A percentile compares a stretch with the other conserved stretches of the same genome.
These are phyloP conservation scores for Pseudofabraea citricarpa DNA, from an alignment of 2,329 filamentous ascomycete genomes.

Conservation along the genomic window DNA sequence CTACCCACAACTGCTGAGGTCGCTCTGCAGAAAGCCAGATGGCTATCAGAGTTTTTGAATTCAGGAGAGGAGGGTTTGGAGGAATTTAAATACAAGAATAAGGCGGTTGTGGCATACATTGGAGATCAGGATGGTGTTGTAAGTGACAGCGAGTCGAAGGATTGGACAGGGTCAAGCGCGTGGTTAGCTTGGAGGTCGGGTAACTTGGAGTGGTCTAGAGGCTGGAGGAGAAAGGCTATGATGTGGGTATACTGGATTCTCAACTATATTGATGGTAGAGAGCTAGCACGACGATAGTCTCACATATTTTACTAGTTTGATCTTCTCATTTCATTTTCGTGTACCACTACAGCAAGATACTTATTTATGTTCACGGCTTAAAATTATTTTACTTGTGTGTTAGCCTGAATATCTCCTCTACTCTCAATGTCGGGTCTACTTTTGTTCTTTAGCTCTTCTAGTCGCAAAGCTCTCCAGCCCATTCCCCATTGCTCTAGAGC, in stretches of 20 bases:
- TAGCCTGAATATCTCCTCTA: too few species aligned
- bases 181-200: constrained; percentile 39
- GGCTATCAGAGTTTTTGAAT: constrained; percentile 49
- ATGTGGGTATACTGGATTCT: constrained; percentile 29
- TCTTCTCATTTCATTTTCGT: too few species aligned
- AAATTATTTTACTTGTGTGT: too few species aligned
- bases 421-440: too few species aligned
- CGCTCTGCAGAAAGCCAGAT: constrained; percentile 64
- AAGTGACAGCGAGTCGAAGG: constrained; percentile 26
- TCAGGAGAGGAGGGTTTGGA: not conserved
- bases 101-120: constrained; percentile 34
- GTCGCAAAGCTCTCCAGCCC: not conserved
- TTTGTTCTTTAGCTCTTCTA: too few species aligned
- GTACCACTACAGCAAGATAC: too few species aligned
- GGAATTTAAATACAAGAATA: constrained; percentile 34
- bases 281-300: constrained; percentile 24
- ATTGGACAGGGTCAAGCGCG: constrained; percentile 35
- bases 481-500: not conserved
- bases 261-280: constrained; percentile 28
- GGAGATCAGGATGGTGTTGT: constrained; percentile 37
- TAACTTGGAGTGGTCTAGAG: constrained; percentile 30
- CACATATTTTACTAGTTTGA: too few species aligned
- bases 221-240: constrained; percentile 27
- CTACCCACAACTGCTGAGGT: constrained; percentile 68
- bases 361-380: too few species aligned